These are phyloP conservation scores for Floccularia luteovirens DNA, from an alignment of 768 basidiomycete species.

Conservation along the genomic window DNA sequence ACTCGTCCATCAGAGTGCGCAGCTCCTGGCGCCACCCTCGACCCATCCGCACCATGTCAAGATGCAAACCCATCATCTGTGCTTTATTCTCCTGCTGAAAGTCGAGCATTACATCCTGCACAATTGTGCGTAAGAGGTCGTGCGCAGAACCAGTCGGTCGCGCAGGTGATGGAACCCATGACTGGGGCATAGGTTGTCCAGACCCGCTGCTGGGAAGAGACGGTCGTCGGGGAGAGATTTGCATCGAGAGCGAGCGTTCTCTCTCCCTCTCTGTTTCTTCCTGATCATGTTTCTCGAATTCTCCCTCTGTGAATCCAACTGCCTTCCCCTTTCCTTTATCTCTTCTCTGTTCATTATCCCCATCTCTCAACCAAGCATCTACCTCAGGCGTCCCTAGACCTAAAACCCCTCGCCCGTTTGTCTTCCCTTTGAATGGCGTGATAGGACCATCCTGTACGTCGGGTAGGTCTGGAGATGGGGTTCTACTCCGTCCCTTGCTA, in stretches of 20 bases:
- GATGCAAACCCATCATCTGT: conserved; percentile 70
- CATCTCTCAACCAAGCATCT: conserved; percentile 40
- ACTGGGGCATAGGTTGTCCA: conserved; percentile 13
- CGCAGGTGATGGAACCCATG: conserved; percentile 33
- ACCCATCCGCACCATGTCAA: conserved; percentile 69
- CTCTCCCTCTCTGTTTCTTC: conserved; percentile 9
- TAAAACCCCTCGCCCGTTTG: conserved; percentile 20
- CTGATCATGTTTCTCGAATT: conserved; percentile 12
- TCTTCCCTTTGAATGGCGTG: conserved; percentile 22
- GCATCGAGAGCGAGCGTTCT: conserved; percentile 28
- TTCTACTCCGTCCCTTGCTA: conserved; percentile 15
- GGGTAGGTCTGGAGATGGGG: conserved; percentile 36
- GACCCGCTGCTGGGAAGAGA: conserved; percentile 10
- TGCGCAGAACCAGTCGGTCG: conserved; percentile 34
- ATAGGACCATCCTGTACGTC: conserved; percentile 20
- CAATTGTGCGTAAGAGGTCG: conserved; percentile 54
- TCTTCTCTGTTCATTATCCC: conserved; percentile 19
- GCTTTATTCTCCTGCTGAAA: conserved; percentile 60
- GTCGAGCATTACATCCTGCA: conserved; percentile 69
- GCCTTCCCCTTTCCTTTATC: conserved; percentile 29
- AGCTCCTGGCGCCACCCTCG: conserved; percentile 62
- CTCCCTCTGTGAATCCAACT: conserved; percentile 36
- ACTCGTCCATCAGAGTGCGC: conserved; percentile 52
- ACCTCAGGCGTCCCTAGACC: conserved; percentile 50
- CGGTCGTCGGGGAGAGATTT: conserved; percentile 49